Conservation (phyloP, 2,329 filamentous ascomycete genomes). For the Alternaria ethzedia region DNA sequence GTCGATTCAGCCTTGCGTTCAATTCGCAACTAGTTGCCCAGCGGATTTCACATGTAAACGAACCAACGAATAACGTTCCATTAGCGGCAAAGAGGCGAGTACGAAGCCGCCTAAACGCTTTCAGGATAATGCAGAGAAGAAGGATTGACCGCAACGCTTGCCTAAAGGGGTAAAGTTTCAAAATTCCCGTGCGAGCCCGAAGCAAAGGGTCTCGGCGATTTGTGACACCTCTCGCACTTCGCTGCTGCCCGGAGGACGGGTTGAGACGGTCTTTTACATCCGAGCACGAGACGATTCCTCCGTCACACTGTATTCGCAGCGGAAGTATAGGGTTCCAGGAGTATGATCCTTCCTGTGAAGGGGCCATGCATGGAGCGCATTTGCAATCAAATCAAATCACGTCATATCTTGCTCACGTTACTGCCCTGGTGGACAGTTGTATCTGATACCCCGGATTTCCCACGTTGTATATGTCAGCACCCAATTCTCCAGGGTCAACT, state of each 20-base stretch:
- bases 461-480: conserved; percentile 26
- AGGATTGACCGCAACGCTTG: conserved; percentile 18
- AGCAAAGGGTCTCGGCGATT: conserved; percentile 10
- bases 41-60: conserved; percentile 9
- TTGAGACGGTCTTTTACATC: background rate
- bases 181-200: conserved; percentile 10
- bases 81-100: background rate
- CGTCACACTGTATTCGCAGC: background rate
- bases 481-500: conserved; percentile 26
- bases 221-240: background rate
- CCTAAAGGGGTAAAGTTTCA: conserved; percentile 11
- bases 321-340: background rate
- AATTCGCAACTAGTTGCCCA: background rate
- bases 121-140: conserved; percentile 1
- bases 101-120: conserved; percentile 12
- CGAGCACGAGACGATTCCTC: background rate
- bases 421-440: background rate
- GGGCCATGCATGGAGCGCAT: background rate
- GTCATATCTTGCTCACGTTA: background rate
- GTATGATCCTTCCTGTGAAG: background rate
- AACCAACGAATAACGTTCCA: conserved; percentile 9
- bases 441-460: conserved; percentile 22
- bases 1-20: conserved; percentile 11
- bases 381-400: background rate
- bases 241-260: background rate